Conservation (phyloP, 768 basidiomycete species). For the Hygrophorus pudorinus region DNA sequence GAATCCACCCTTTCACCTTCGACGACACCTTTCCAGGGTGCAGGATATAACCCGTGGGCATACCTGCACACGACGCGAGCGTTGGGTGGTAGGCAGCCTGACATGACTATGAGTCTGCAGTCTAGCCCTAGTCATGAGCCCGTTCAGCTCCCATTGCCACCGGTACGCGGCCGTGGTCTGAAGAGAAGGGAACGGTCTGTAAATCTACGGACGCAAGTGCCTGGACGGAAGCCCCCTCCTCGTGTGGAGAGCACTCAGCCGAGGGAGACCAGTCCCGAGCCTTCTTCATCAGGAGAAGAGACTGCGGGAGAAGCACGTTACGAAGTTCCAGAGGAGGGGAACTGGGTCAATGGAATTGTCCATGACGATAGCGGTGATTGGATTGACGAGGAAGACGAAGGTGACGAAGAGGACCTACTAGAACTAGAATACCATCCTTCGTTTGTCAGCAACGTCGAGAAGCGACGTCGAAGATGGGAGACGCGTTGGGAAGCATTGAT, state of each 20-base stretch:
- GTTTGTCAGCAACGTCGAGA: conserved; percentile 56
- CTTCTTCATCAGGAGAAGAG: conserved; percentile 67
- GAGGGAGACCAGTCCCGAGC: conserved; percentile 71
- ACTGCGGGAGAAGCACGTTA: conserved; percentile 57
- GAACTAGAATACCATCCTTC: conserved; percentile 70
- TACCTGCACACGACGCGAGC: conserved; percentile 48
- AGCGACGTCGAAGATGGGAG: conserved; percentile 64
- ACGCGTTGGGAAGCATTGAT: conserved; percentile 64
- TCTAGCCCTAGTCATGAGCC: conserved; percentile 68
- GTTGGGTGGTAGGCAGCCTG: conserved; percentile 25
- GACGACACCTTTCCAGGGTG: conserved; percentile 59
- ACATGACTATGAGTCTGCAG: conserved; percentile 46
- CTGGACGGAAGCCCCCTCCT: conserved; percentile 52
- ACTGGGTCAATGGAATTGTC: conserved; percentile 21
- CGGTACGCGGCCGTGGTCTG: conserved; percentile 32
- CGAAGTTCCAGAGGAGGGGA: conserved; percentile 27
- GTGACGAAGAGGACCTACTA: conserved; percentile 59
- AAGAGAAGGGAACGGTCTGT: conserved; percentile 33
- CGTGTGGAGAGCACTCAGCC: conserved; percentile 79
- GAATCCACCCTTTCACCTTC: conserved; percentile 76
- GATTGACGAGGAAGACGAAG: conserved; percentile 65
- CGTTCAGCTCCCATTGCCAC: conserved; percentile 40
- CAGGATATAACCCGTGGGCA: conserved; percentile 65
- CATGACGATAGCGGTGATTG: conserved; percentile 47
- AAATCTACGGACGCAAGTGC: conserved; percentile 20